Percentiles rank a stretch among this genome's conserved stretches.
These are phyloP conservation scores for Penicillium roqueforti DNA, from an alignment of 495 filamentous ascomycete genomes.

Conservation along the genomic window DNA sequence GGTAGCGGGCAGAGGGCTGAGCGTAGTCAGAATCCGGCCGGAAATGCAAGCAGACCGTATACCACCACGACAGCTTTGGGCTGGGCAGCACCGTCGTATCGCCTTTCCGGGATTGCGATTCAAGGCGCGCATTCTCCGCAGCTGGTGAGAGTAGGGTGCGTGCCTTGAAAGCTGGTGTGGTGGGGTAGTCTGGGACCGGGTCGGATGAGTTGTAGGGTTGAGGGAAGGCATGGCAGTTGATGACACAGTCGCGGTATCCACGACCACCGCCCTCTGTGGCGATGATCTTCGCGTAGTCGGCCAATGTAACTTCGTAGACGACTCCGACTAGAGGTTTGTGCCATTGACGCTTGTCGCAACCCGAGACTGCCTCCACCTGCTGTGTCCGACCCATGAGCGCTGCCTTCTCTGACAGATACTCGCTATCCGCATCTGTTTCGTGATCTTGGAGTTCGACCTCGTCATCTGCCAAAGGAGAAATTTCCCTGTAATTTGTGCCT, in stretches of 20 bases:
- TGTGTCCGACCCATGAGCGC: constrained; percentile 24
- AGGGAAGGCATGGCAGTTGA: constrained; percentile 68
- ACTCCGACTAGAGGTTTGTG: constrained; percentile 80
- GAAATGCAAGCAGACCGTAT: constrained; percentile 17
- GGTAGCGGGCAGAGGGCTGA: constrained; percentile 79
- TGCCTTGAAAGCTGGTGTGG: constrained; percentile 45
- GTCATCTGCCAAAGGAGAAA: constrained; percentile 16
- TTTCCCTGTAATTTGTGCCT: constrained; percentile 60
- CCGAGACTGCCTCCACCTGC: neutral
- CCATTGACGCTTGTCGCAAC: constrained; percentile 56
- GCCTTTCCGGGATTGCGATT: neutral
- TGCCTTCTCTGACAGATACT: constrained; percentile 30
- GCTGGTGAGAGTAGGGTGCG: constrained; percentile 58
- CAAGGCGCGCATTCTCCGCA: constrained; percentile 15
- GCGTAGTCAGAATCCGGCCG: constrained; percentile 65
- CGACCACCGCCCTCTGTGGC: constrained; percentile 84
- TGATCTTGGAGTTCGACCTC: constrained; percentile 14
- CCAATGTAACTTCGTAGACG: constrained; percentile 83
- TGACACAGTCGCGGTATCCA: constrained; percentile 75
- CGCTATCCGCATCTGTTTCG: constrained; percentile 2
- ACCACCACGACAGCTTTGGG: constrained; percentile 9
- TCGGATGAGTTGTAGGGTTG: constrained; percentile 31
- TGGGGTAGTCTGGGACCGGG: constrained; percentile 38
- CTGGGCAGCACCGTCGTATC: neutral
- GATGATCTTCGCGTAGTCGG: constrained; percentile 82